Evolutionary conservation across 768 basidiomycete genomes (phyloP), one percentile per base, ranked within the genome.

Genomic region (Kwoniella pini): DNA sequence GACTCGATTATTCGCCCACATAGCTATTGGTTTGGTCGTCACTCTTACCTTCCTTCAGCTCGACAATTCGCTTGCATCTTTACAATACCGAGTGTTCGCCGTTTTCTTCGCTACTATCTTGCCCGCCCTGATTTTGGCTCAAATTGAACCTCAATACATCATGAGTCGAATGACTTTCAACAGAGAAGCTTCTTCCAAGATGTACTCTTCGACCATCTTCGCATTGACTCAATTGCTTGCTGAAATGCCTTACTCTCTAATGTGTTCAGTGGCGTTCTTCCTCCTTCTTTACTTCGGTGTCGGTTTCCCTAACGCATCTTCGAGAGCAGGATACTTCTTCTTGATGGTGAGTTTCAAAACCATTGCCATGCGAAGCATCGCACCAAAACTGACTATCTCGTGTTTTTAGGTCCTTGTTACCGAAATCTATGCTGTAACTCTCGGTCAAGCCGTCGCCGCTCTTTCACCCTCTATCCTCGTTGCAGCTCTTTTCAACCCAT

Each of bases 141-240:
- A 90, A 72, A 85, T 89, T 45, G 87, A 90, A 77, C 91, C 91
- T 0, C 78, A 88, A 78, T 95, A 89, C 80, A 88, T 93, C 70
- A 78, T 85, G 74, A 87, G 87, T 62, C 80, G 90, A 76, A 79
- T 75, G 70, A 77, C 72, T 24, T 80, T 79, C 64, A 74, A 69
- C 62, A 75, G 81, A 50, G 90, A 92, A 79, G 83, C 88, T 0
- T 88, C 87, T 1, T 89, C 88, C 79, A 85, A 88, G 61, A 92
- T 93, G 71, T 93, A 93, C 78, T 88, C 87, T 0, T 87, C 89
- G 0, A 86, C 86, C 58, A 89, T 91, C 21, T 94, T 94, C 73
- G 88, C 90, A 28, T 83, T 90, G 31, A 85, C 87, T 2, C 91
- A 93, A 72, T 81, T 93, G 24, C 73, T 89, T 13, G 87, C 90